Evolutionary conservation across 1,139 yeast genomes (phyloP), one percentile per base, ranked within the genome.

Genomic region (Protomyces arabidopsidicola): DNA sequence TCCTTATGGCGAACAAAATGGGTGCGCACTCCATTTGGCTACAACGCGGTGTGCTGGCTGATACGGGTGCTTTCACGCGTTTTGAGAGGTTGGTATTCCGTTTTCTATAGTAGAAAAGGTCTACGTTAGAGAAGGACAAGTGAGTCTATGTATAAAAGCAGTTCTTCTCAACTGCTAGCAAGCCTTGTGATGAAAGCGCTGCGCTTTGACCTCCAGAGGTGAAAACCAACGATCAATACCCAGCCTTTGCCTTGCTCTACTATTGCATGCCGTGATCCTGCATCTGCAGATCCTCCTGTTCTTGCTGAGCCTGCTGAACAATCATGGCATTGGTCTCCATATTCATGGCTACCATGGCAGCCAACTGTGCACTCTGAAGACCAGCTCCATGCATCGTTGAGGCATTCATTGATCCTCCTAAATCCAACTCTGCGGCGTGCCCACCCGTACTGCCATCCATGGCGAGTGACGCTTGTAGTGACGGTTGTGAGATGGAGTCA

Each of bases 1-100:
- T 93, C 66, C 76, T 91, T 63, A 88, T 93, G 97, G 97, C 97
- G 20, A 91, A 91, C 70, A 80, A 86, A 80, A 90, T 91, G 96
- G 96, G 96, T 0, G 81, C 96, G 0, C 83, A 84, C 76, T 89
- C 95, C 0, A 80, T 90, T 4, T 93, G 98, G 97, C 72, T 93
- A 1, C 78, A 81, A 65, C 84, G 84, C 59, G 97, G 97, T 36
- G 24, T 50, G 14, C 22, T 50, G 22, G 36, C 10, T 9, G 59
- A 54, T 53, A n/a, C 6, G 18, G 63, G 63, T 3, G 16, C 53
- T 1, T 34, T 58, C 12, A 35, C 62, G 31, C 55, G 53, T 12
- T 20, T 58, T 14, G 62, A 58, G 54, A 38, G 45, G 14, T 14
- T 42, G n/a, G 34, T 58, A 8, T 58, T 51, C 52, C 20, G 48